phyloP scores from a whole-genome alignment of 2,329 filamentous ascomycete genomes.

The Fusarium continuum region DNA sequence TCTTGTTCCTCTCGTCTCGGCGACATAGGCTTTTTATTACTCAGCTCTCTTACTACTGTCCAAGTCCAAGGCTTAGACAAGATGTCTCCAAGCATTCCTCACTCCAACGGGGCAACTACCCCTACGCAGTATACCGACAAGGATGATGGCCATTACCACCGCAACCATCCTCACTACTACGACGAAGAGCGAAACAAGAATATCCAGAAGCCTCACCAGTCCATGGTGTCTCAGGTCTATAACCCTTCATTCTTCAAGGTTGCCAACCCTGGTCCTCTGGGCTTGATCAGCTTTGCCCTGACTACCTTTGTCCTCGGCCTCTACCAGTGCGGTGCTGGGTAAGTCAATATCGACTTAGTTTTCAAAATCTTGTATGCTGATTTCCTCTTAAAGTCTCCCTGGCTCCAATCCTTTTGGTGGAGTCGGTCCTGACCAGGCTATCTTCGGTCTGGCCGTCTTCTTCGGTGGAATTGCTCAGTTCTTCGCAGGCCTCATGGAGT shows the following conservation, averaged over 20 bases:
- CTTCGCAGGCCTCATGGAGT: slow-evolving; percentile 68
- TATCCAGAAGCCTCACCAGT: slow-evolving; percentile 44
- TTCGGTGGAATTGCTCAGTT: slow-evolving; percentile 76
- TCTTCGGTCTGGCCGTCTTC: slow-evolving; percentile 51
- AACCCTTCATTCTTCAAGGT: slow-evolving; percentile 54
- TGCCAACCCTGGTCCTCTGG: slow-evolving; percentile 68
- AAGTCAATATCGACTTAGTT: slow-evolving; percentile 43
- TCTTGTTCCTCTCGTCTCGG: neutral
- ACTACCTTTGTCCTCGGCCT: slow-evolving; percentile 69
- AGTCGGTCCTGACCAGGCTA: slow-evolving; percentile 49
- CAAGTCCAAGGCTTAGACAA: neutral
- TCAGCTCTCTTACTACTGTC: neutral
- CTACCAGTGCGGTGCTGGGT: slow-evolving; percentile 59
- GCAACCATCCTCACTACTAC: slow-evolving; percentile 26
- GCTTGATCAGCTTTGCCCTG: slow-evolving; percentile 70
- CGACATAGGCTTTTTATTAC: neutral
- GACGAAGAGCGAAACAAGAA: slow-evolving; percentile 17
- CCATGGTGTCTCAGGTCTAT: slow-evolving; percentile 49
- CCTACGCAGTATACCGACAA: slow-evolving; percentile 40
- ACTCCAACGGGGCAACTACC: slow-evolving; percentile 38
- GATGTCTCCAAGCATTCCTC: slow-evolving; percentile 36
- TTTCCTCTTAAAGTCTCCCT: slow-evolving; percentile 43
- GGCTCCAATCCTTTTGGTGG: slow-evolving; percentile 46
- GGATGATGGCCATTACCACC: slow-evolving; percentile 27
- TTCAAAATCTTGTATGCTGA: neutral